These are phyloP conservation scores for Lobulomyces angularis DNA, from an alignment of 192 early-diverging fungal species.

Conservation along the genomic window DNA sequence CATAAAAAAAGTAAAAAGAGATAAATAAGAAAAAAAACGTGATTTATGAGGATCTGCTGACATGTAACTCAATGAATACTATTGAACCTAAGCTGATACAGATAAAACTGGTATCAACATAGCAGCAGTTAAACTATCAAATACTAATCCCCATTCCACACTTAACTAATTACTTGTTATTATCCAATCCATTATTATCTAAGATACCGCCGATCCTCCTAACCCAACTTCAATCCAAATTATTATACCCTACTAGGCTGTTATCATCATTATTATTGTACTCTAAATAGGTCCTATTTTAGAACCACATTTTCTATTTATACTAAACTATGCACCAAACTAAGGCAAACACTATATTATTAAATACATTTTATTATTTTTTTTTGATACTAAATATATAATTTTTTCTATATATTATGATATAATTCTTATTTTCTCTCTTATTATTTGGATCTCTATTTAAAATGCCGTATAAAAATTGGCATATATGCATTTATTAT, in stretches of 20 bases:
- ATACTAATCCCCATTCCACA: conserved; percentile 55
- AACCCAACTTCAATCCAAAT: conserved; percentile 56
- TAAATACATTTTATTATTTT: conserved; percentile 26
- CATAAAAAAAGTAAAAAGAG: conserved; percentile 60
- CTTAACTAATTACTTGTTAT: conserved; percentile 52
- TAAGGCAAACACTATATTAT: conserved; percentile 38
- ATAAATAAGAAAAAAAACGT: conserved; percentile 57
- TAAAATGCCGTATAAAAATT: too few species aligned
- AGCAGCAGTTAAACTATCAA: conserved; percentile 60
- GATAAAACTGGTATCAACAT: conserved; percentile 47
- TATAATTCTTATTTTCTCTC: too few species aligned
- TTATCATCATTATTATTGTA: conserved; percentile 37
- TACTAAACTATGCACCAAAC: conserved; percentile 46
- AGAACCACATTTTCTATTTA: conserved; percentile 49
- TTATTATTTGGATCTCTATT: too few species aligned
- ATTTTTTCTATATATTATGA: conserved; percentile 6
- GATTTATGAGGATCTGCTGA: conserved; percentile 31
- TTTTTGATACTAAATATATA: conserved; percentile 7
- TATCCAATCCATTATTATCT: conserved; percentile 54
- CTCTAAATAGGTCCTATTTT: conserved; percentile 50
- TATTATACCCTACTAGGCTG: conserved; percentile 44
- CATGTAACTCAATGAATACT: conserved; percentile 56
- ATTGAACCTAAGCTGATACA: conserved; percentile 47
- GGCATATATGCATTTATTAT: too few species aligned
- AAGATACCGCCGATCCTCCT: conserved; percentile 44